A percentile compares a stretch with the other conserved stretches of the same genome.
Evolutionary conservation across 1,284 basidiomycete species (phyloP).

Genomic region (Malassezia vespertilionis): DNA sequence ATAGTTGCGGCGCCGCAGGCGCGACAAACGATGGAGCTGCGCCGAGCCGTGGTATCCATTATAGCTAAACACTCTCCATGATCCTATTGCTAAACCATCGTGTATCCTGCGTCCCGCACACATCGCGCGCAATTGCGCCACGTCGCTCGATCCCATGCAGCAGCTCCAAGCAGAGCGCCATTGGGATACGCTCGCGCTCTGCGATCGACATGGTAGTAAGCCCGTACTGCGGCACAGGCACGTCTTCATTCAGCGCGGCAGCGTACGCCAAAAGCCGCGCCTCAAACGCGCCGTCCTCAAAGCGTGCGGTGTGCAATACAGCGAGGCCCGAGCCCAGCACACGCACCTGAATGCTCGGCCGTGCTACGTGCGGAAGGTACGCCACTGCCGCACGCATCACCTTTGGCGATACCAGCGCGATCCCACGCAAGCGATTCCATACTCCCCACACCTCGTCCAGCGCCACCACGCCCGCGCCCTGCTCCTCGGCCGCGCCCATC

Average conservation of each 20-base stretch:
- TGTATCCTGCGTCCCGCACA: constrained; percentile 25
- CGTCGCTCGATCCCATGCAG: constrained; percentile 28
- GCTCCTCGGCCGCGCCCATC: constrained; percentile 38
- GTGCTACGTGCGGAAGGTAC: constrained; percentile 59
- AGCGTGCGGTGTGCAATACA: constrained; percentile 70
- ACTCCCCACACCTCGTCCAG: constrained; percentile 93
- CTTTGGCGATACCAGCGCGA: constrained; percentile 78
- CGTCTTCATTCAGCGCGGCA: not conserved
- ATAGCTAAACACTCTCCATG: too few species aligned
- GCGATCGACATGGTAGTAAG: constrained; percentile 35
- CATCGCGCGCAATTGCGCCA: constrained; percentile 35
- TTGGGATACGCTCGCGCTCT: constrained; percentile 24
- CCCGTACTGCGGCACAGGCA: constrained; percentile 12
- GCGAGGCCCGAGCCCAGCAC: constrained; percentile 62
- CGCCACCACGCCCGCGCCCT: constrained; percentile 55
- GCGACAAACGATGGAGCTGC: too few species aligned
- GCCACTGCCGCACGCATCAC: constrained; percentile 66
- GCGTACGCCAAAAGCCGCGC: constrained; percentile 25
- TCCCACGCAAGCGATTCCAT: constrained; percentile 89
- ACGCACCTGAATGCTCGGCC: constrained; percentile 60
- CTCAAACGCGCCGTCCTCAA: constrained; percentile 27
- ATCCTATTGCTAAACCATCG: constrained; percentile 31
- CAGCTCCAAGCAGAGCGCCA: constrained; percentile 33
- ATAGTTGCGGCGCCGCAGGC: too few species aligned
- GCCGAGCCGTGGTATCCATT: too few species aligned